Percentiles rank a stretch among this genome's conserved stretches.
These are phyloP conservation scores for Aspergillus tubingensis DNA, from an alignment of 2,329 filamentous ascomycete genomes.

Conservation along the genomic window DNA sequence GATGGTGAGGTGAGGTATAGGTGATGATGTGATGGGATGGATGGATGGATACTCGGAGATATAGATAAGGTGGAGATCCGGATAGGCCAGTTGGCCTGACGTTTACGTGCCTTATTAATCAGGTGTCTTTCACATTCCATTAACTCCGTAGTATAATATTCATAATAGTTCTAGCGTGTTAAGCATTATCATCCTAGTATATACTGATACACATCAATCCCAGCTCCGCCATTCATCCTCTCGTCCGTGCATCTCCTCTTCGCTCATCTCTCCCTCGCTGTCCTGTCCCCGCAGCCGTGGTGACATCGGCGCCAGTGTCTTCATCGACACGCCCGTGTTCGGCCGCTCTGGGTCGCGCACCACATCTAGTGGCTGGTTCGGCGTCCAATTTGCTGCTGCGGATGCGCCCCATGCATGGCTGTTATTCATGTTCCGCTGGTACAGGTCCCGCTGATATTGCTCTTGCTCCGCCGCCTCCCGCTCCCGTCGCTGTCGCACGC, in stretches of 20 bases:
- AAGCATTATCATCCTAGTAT: no score
- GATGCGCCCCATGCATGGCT: slow-evolving; percentile 29
- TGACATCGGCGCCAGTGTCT: slow-evolving; percentile 43
- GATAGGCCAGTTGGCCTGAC: slow-evolving; percentile 14
- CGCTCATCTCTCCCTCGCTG: not conserved
- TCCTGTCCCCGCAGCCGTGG: slow-evolving; percentile 37
- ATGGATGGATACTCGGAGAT: not conserved
- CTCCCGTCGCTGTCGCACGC: slow-evolving; percentile 32
- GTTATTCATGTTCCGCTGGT: slow-evolving; percentile 38
- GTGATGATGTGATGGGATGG: not conserved
- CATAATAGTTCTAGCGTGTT: not conserved
- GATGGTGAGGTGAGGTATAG: not conserved
- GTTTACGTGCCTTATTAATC: slow-evolving; percentile 1
- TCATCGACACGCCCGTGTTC: slow-evolving; percentile 46
- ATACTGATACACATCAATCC: slow-evolving; percentile 28
- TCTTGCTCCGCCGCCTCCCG: slow-evolving; percentile 33
- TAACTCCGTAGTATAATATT: not conserved
- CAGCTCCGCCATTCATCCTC: slow-evolving; percentile 45
- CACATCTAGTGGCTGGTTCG: slow-evolving; percentile 21
- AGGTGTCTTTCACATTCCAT: not conserved
- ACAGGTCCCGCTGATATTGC: slow-evolving; percentile 38
- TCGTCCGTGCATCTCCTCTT: slow-evolving; percentile 10
- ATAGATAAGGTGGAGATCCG: not conserved
- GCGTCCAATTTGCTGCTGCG: slow-evolving; percentile 23
- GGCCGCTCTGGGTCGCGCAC: slow-evolving; percentile 34